Percentiles rank a stretch among this genome's conserved stretches.
Evolutionary conservation across 306 rosid genomes (phyloP).

Genomic region (Elaeagnus macrophylla): DNA sequence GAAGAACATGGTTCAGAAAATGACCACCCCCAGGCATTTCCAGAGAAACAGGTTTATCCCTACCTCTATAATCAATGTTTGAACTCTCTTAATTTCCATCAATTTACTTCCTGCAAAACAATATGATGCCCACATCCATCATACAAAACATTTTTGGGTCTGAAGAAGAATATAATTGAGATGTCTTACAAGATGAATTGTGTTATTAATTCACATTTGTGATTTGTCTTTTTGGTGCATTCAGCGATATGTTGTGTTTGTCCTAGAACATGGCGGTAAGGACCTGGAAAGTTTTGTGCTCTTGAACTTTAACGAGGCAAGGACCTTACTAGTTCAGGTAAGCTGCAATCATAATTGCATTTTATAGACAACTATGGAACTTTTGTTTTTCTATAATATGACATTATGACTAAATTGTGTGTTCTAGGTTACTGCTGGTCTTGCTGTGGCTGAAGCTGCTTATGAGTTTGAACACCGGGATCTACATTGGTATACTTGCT

Average conservation of each 20-base stretch:
- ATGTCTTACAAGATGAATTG: background rate
- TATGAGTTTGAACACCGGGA: constrained; percentile 95
- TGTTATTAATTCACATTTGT: background rate
- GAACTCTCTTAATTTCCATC: constrained; percentile 4
- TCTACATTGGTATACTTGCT: constrained; percentile 71
- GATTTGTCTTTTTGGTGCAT: constrained; percentile 22
- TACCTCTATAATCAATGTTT: constrained; percentile 10
- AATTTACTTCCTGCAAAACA: background rate
- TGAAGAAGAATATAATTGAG: background rate
- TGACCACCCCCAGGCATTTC: constrained; percentile 76
- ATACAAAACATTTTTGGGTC: too few relatives aligned
- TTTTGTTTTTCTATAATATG: constrained; percentile 10
- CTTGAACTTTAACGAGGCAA: constrained; percentile 58
- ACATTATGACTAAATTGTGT: constrained; percentile 7
- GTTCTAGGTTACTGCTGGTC: constrained; percentile 68
- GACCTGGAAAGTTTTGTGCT: constrained; percentile 92
- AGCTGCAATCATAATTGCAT: constrained; percentile 10
- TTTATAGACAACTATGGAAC: constrained; percentile 20
- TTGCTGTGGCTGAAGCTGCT: constrained; percentile 94
- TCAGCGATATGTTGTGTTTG: constrained; percentile 62
- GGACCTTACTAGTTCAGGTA: constrained; percentile 72
- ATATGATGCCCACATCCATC: too few relatives aligned
- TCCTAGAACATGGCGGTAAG: constrained; percentile 74
- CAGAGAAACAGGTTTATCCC: constrained; percentile 63
- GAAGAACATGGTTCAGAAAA: constrained; percentile 60